Evolutionary conservation across 2,329 filamentous ascomycete species (phyloP).

Genomic region (Hypoxylon sp.): DNA sequence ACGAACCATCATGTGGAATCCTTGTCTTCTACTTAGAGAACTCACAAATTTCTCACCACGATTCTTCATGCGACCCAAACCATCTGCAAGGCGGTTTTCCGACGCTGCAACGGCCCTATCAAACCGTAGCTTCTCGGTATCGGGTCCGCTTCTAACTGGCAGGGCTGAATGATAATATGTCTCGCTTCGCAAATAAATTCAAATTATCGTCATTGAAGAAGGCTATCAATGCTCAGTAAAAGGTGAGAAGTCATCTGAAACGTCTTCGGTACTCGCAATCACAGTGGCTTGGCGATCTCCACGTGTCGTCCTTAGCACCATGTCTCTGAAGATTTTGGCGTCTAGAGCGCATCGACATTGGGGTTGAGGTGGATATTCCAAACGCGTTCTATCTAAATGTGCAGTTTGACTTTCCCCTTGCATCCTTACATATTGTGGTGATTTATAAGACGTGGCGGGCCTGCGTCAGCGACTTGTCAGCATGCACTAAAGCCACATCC

Average conservation of each 20-base stretch:
- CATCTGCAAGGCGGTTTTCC: conserved; percentile 2
- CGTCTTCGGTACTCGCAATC: conserved; percentile 17
- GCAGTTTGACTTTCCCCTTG: conserved; percentile 13
- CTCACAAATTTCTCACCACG: conserved; percentile 8
- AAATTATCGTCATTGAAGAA: conserved; percentile 7
- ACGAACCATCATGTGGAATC: conserved; percentile 2
- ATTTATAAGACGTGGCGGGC: conserved; percentile 29
- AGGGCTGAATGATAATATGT: conserved; percentile 1
- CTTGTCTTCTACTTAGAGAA: conserved; percentile 4
- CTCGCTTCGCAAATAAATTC: not conserved
- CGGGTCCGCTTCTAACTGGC: not conserved
- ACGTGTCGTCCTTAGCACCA: conserved; percentile 27
- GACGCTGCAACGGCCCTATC: conserved; percentile 1
- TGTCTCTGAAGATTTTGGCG: conserved; percentile 13
- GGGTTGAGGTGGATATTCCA: conserved; percentile 12
- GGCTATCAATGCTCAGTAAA: conserved; percentile 7
- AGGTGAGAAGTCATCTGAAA: conserved; percentile 6
- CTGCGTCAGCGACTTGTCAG: conserved; percentile 40
- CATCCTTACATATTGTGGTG: conserved; percentile 18
- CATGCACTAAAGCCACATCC: conserved; percentile 24
- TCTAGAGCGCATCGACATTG: conserved; percentile 11
- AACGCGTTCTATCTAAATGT: conserved; percentile 13
- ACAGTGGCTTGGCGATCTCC: conserved; percentile 31
- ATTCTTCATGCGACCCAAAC: conserved; percentile 17
- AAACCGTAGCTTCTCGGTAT: conserved; percentile 7